Evolutionary conservation across 495 filamentous ascomycete genomes (phyloP), one percentile per base, ranked within the genome.

Genomic region (Astrothelium macrocarpum): DNA sequence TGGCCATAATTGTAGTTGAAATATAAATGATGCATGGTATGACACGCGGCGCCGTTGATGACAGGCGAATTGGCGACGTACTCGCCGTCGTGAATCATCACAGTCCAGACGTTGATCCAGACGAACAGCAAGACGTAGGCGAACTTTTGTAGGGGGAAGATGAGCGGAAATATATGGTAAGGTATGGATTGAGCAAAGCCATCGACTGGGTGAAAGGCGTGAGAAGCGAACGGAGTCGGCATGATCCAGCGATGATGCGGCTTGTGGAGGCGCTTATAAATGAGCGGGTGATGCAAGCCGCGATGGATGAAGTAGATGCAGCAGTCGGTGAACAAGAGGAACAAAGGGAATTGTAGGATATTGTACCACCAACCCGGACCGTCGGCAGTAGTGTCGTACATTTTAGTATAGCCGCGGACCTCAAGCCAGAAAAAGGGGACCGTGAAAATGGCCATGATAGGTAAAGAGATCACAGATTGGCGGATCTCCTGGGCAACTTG

Each of bases 211-310:
- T 97, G 92, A 82, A 97, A 97, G 60, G 93, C 93, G 77, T 95
- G 87, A 60, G 85, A 87, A 12, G 93, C 94, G 73, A 82, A 97
- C 12, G 93, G 93, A 7, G 91, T 96, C 4, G 94, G 94, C 90
- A 97, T 95, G 77, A 97, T 96, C 94, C 93, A 97, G 78, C 96
- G 96, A 85, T 97, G 93, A 79, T 97, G 94, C 60, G 90, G 87
- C 81, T 97, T 97, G 82, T 97, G 93, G 25, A 97, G 82, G 58
- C 77, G 78, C 79, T 90, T 93, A 84, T 97, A 97, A 59, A 96
- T 73, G 59, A 75, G 67, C 5, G 90, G 89, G 74, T 91, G 87
- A 77, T 97, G 93, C 66, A 96, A 80, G 56, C 85, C 88, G 59
- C 94, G 88, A 78, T 97, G 93, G 70, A 96, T 96, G 81, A 87